These are phyloP conservation scores for Kockovaella imperatae DNA, from an alignment of 768 basidiomycete species.

Conservation along the genomic window DNA sequence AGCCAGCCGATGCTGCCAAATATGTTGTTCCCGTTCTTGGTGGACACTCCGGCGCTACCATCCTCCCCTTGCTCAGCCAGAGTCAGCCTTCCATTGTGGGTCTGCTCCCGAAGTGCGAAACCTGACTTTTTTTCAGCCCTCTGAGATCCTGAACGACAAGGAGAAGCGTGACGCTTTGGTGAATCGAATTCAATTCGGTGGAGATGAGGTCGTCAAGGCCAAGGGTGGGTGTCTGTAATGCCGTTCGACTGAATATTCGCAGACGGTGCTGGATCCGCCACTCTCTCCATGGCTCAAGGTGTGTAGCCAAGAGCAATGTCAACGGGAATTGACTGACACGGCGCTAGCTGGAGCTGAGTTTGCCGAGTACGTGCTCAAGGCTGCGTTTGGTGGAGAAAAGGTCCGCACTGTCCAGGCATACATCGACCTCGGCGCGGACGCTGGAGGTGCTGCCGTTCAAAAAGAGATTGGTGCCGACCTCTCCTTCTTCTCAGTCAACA, in stretches of 20 bases:
- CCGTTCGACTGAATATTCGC: not conserved
- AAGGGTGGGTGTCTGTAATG: slow-evolving; percentile 51
- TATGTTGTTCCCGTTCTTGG: slow-evolving; percentile 83
- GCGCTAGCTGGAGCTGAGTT: slow-evolving; percentile 61
- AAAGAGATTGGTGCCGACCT: slow-evolving; percentile 82
- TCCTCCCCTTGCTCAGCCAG: slow-evolving; percentile 92
- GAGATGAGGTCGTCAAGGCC: slow-evolving; percentile 97
- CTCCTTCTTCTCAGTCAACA: slow-evolving; percentile 87
- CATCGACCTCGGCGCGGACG: slow-evolving; percentile 80
- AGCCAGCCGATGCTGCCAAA: slow-evolving; percentile 49
- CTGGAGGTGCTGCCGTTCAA: slow-evolving; percentile 60
- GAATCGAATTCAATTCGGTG: slow-evolving; percentile 91
- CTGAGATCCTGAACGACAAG: slow-evolving; percentile 55
- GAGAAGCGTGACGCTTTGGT: slow-evolving; percentile 71
- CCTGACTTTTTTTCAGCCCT: slow-evolving; percentile 50
- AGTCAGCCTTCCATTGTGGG: slow-evolving; percentile 44
- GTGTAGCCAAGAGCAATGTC: not conserved
- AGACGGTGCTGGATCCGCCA: slow-evolving; percentile 70
- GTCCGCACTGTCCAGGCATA: slow-evolving; percentile 63
- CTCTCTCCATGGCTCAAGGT: slow-evolving; percentile 57
- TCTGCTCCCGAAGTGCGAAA: not conserved
- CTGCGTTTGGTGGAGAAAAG: slow-evolving; percentile 59
- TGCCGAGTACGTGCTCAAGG: slow-evolving; percentile 55
- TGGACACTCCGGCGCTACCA: slow-evolving; percentile 95
- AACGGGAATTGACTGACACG: slow-evolving; percentile 1